A percentile compares a stretch with the other conserved stretches of the same genome.
Conservation (phyloP, 176 grass and related monocot species). For the Eragrostis nindensis region DNA sequence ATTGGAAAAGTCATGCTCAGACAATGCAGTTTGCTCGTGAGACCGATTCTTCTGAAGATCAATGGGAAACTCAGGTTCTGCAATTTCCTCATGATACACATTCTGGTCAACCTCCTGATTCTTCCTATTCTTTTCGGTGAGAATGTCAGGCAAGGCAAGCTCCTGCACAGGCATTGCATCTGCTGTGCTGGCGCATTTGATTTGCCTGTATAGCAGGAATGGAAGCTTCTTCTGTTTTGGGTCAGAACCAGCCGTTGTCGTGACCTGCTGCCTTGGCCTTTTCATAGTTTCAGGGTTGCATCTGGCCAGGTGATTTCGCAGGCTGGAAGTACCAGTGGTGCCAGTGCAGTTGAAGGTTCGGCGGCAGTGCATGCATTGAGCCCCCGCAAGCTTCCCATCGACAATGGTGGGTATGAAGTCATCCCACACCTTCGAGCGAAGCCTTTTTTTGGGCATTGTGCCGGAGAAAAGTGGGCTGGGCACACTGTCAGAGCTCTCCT, state of each 20-base stretch:
- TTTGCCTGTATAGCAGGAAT: constrained; percentile 10
- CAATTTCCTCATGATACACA: constrained; percentile 2
- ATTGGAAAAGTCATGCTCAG: neutral
- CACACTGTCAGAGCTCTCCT: constrained; percentile 28
- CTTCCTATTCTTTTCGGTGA: neutral
- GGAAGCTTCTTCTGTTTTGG: constrained; percentile 36
- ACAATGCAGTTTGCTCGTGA: neutral
- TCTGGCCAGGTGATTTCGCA: constrained; percentile 35
- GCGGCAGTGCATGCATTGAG: constrained; percentile 41
- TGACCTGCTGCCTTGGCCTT: neutral
- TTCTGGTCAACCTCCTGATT: constrained; percentile 25
- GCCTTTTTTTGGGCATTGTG: constrained; percentile 7
- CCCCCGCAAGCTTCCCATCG: neutral
- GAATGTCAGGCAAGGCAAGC: constrained; percentile 12
- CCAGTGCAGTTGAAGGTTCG: neutral
- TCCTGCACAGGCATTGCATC: constrained; percentile 13
- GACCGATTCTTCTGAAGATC: neutral
- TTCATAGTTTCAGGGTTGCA: neutral
- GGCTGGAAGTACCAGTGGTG: constrained; percentile 15
- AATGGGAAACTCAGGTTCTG: constrained; percentile 3
- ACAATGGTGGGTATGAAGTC: constrained; percentile 41
- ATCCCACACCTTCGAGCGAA: constrained; percentile 38
- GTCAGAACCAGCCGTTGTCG: neutral
- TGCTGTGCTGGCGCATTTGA: constrained; percentile 8
- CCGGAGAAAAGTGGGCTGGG: neutral